phyloP scores from a whole-genome alignment of 345 rosid species.

The Gynandropsis gynandra region DNA sequence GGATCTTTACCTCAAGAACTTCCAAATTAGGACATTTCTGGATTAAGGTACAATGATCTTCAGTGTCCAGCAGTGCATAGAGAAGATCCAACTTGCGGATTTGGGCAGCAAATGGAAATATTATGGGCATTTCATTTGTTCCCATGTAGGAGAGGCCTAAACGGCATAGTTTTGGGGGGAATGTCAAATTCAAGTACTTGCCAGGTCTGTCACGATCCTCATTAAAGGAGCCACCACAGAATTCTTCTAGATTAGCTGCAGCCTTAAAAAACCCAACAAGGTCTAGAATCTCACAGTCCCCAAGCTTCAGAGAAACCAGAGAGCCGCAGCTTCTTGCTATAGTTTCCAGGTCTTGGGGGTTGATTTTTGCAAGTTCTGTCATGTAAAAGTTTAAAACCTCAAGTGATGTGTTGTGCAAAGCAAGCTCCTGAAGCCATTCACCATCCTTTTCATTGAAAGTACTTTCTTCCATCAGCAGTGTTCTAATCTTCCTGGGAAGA shows the following conservation, averaged over 20 bases:
- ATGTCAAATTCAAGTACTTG: conserved; percentile 36
- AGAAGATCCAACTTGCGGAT: conserved; percentile 85
- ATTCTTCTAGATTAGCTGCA: conserved; percentile 71
- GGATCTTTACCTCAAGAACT: conserved; percentile 72
- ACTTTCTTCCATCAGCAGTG: conserved; percentile 84
- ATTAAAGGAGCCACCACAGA: conserved; percentile 79
- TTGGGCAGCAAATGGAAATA: conserved; percentile 65
- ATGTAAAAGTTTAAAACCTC: conserved; percentile 77
- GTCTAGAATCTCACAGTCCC: conserved; percentile 64
- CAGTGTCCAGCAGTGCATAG: conserved; percentile 69
- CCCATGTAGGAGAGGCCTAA: conserved; percentile 73
- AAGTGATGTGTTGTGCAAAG: conserved; percentile 56
- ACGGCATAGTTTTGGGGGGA: conserved; percentile 59
- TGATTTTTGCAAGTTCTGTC: conserved; percentile 53
- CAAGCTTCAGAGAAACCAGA: conserved; percentile 65
- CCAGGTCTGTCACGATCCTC: conserved; percentile 40
- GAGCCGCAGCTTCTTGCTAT: conserved; percentile 67
- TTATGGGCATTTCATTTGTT: conserved; percentile 60
- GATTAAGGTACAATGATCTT: conserved; percentile 75
- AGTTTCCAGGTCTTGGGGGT: conserved; percentile 57
- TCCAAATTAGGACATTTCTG: conserved; percentile 80
- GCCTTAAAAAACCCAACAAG: conserved; percentile 59
- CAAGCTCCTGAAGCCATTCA: conserved; percentile 85
- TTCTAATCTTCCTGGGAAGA: conserved; percentile 55
- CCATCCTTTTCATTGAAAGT: conserved; percentile 59